Evolutionary conservation across 2,329 filamentous ascomycete genomes (phyloP).

Genomic region (Penicillium expansum): DNA sequence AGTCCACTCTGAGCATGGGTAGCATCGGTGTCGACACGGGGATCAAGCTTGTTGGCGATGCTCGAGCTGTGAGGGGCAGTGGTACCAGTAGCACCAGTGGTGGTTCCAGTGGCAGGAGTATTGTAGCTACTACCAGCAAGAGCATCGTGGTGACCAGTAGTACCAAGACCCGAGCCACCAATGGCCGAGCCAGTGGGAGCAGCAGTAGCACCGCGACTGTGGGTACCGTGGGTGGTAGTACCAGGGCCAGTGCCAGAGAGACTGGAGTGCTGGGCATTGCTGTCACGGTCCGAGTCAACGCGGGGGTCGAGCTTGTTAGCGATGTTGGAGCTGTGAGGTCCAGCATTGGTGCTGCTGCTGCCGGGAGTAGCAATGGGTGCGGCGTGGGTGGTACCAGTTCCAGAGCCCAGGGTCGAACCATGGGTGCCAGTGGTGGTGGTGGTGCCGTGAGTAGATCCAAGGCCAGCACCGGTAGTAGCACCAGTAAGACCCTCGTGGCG

Average conservation of each 20-base stretch:
- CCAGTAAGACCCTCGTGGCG: constrained; percentile 1
- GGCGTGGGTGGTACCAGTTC: neutral
- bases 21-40: constrained; percentile 15
- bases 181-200: neutral
- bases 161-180: neutral
- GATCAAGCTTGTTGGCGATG: constrained; percentile 28
- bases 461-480: neutral
- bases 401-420: neutral
- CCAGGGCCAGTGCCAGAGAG: neutral
- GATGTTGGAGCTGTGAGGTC: constrained; percentile 36
- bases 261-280: constrained; percentile 11
- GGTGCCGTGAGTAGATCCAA: neutral
- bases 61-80: constrained; percentile 16
- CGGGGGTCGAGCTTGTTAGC: constrained; percentile 32
- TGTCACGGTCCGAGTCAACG: constrained; percentile 40
- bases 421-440: constrained; percentile 11
- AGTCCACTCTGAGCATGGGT: neutral
- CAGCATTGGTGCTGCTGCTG: constrained; percentile 25
- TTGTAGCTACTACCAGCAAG: constrained; percentile 2
- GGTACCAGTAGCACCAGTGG: neutral
- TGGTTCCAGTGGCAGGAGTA: neutral
- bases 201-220: neutral
- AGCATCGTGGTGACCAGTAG: neutral
- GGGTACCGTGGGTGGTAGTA: neutral
- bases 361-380: neutral